Evolutionary conservation across 2,329 filamentous ascomycete species (phyloP).

Genomic region (Colletotrichum filicis): DNA sequence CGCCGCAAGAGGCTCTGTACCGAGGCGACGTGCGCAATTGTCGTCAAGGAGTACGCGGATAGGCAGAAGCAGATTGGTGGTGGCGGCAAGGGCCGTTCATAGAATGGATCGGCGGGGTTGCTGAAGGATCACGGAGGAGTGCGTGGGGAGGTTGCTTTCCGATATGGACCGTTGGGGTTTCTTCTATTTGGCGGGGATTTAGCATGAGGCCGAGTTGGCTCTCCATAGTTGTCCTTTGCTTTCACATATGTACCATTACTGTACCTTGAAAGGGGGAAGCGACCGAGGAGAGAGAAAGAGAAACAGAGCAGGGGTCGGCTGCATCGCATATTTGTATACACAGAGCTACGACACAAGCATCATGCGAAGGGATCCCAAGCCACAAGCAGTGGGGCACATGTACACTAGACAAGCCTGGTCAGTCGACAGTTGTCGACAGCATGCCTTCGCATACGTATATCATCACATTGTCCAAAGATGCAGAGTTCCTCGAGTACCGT

Average conservation of each 20-base stretch:
- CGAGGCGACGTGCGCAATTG: constrained; percentile 84
- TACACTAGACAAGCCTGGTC: constrained; percentile 28
- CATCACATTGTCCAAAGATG: no score
- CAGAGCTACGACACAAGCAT: constrained; percentile 22
- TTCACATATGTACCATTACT: constrained; percentile 33
- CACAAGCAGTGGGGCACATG: constrained; percentile 26
- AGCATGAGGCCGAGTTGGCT: constrained; percentile 10
- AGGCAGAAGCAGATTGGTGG: constrained; percentile 68
- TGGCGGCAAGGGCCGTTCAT: constrained; percentile 39
- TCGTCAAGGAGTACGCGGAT: constrained; percentile 82
- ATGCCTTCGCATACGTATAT: background rate
- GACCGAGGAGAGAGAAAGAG: background rate
- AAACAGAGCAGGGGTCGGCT: background rate
- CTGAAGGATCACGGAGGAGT: background rate
- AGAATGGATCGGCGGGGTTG: background rate
- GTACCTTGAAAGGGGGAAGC: constrained; percentile 5
- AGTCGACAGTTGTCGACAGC: background rate
- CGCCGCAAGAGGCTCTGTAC: constrained; percentile 84
- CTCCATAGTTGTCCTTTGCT: background rate
- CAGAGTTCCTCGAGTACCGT: background rate
- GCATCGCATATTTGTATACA: constrained; percentile 7
- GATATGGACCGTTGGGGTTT: background rate
- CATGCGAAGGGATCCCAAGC: background rate
- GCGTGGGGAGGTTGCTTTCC: background rate
- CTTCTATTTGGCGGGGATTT: background rate